phyloP scores from a whole-genome alignment of 1,284 basidiomycete genomes.

The Ganoderma boninense region DNA sequence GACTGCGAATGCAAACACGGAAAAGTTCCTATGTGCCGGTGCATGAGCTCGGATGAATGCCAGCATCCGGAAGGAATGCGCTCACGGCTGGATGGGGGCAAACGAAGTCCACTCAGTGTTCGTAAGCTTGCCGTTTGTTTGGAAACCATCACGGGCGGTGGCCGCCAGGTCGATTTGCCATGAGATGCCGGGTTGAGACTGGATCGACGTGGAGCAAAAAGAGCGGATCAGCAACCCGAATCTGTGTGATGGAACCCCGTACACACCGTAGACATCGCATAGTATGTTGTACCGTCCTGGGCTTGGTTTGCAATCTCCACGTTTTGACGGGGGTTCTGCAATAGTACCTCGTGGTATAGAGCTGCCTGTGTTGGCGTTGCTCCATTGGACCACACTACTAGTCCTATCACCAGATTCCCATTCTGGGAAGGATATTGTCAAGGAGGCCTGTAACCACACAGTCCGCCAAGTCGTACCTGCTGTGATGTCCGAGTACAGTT shows the following conservation, averaged over 20 bases:
- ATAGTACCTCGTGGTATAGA: constrained; percentile 31
- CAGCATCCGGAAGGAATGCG: too few relatives aligned
- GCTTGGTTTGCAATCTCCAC: constrained; percentile 32
- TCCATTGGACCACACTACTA: constrained; percentile 26
- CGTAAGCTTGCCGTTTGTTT: constrained; percentile 19
- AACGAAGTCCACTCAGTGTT: constrained; percentile 22
- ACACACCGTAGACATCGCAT: constrained; percentile 32
- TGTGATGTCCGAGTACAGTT: constrained; percentile 47
- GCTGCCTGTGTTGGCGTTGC: constrained; percentile 16
- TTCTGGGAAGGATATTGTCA: constrained; percentile 15
- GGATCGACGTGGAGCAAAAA: neutral
- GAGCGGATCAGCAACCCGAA: neutral
- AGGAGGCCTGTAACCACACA: neutral
- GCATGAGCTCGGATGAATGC: too few relatives aligned
- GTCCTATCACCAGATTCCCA: constrained; percentile 31
- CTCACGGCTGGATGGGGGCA: constrained; percentile 28
- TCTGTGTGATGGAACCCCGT: neutral
- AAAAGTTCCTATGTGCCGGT: constrained; percentile 22
- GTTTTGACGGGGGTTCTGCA: constrained; percentile 25
- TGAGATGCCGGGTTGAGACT: constrained; percentile 24
- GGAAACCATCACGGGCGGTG: constrained; percentile 25
- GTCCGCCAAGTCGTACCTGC: constrained; percentile 30
- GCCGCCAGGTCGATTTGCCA: constrained; percentile 29
- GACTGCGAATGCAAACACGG: constrained; percentile 33
- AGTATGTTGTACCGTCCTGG: constrained; percentile 34